Conservation (phyloP, 306 rosid genomes). For the Spatholobus suberectus region DNA sequence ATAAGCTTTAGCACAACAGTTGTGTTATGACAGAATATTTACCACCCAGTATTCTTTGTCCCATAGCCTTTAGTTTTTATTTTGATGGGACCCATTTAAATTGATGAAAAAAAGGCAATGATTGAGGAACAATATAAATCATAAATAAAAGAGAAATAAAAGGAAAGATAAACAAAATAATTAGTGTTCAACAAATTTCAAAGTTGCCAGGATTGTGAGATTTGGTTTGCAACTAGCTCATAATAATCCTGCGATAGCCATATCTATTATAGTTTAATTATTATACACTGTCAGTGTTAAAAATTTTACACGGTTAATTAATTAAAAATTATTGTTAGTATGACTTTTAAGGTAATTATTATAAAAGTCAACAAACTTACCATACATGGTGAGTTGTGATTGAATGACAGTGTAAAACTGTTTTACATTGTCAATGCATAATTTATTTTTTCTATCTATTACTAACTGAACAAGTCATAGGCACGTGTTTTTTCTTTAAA, state of each 20-base stretch:
- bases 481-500: background rate
- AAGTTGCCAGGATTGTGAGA: background rate
- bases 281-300: too few species aligned
- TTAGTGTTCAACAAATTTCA: background rate
- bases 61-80: background rate
- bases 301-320: too few species aligned
- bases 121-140: background rate
- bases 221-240: background rate
- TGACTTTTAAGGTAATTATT: too few species aligned
- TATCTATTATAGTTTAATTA: too few species aligned
- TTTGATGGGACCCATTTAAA: background rate
- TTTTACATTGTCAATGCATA: too few species aligned
- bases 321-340: too few species aligned
- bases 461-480: background rate
- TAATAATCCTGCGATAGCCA: background rate
- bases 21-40: background rate
- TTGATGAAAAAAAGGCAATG: background rate
- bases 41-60: background rate
- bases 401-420: too few species aligned
- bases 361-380: too few species aligned
- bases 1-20: slow-evolving; percentile 2
- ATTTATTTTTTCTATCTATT: too few species aligned
- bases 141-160: background rate
- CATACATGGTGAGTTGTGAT: too few species aligned
- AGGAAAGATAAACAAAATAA: background rate